phyloP scores from a whole-genome alignment of 345 rosid genomes.

The Conringia planisiliqua region DNA sequence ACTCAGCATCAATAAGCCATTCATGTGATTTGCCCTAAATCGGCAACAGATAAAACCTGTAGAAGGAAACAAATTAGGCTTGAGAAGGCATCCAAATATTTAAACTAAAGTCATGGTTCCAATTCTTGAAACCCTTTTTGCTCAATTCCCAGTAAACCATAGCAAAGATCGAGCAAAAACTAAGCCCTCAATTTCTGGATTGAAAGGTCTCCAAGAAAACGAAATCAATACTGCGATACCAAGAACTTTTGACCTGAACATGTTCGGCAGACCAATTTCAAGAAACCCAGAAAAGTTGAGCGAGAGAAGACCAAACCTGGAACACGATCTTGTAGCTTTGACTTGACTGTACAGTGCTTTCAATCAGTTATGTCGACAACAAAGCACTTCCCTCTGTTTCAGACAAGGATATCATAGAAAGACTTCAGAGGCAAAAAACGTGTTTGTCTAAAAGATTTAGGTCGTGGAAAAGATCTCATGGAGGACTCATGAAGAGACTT shows the following conservation, averaged over 20 bases:
- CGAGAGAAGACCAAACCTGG: conserved; percentile 21
- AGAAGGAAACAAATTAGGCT: background rate
- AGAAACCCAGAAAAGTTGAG: conserved; percentile 19
- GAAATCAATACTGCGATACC: background rate
- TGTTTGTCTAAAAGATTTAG: background rate
- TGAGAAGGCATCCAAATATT: background rate
- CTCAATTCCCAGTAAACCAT: background rate
- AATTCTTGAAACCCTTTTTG: conserved; percentile 3
- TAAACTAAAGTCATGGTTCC: background rate
- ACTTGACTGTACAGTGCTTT: conserved; percentile 24
- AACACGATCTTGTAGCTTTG: conserved; percentile 26
- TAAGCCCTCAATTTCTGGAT: background rate
- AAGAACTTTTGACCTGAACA: background rate
- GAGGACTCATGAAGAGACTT: background rate
- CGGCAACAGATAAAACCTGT: background rate
- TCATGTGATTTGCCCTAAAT: background rate
- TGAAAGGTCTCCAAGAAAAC: conserved; percentile 6
- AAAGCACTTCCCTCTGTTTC: background rate
- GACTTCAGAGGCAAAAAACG: background rate
- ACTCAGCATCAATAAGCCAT: background rate
- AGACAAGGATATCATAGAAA: too few relatives aligned
- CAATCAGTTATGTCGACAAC: background rate
- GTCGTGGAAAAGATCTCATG: background rate
- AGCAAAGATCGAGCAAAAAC: conserved; percentile 3
- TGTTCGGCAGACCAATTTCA: background rate